Percentiles rank a stretch among this genome's conserved stretches.
phyloP scores from a whole-genome alignment of 2,329 filamentous ascomycete genomes.

The Byssothecium circinans region DNA sequence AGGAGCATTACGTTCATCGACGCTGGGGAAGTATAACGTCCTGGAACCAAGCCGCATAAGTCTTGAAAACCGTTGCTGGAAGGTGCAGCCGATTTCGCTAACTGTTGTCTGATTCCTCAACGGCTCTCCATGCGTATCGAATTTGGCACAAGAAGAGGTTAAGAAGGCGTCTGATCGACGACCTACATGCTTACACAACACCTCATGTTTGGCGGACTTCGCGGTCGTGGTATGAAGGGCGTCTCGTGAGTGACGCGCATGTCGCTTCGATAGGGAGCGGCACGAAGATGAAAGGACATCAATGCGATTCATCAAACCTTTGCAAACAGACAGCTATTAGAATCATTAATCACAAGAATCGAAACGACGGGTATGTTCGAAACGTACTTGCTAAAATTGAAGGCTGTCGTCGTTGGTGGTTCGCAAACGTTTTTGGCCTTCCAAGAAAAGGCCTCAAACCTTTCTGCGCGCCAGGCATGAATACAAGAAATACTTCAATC shows the following conservation, averaged over 20 bases:
- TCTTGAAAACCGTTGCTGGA: too few species aligned
- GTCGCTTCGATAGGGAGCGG: neutral
- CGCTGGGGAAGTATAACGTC: too few species aligned
- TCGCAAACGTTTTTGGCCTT: slow-evolving; percentile 5
- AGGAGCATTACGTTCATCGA: neutral
- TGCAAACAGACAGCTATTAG: neutral
- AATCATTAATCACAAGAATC: neutral
- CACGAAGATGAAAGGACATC: neutral
- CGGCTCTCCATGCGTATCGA: too few species aligned
- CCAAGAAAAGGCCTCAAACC: neutral
- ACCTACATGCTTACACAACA: neutral
- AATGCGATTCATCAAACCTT: neutral
- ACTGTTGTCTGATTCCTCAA: too few species aligned
- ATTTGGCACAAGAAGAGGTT: neutral
- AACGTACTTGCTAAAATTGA: slow-evolving; percentile 8
- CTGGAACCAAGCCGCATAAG: too few species aligned
- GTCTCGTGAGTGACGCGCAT: neutral
- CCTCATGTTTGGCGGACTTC: neutral
- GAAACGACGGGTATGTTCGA: neutral
- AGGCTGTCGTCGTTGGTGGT: slow-evolving; percentile 3
- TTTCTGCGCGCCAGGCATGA: slow-evolving; percentile 7
- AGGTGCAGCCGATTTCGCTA: too few species aligned
- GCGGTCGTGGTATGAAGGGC: neutral
- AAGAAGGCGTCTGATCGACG: neutral
- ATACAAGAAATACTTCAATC: slow-evolving; percentile 18